These are phyloP conservation scores for Thelonectria rubi DNA, from an alignment of 2,329 filamentous ascomycete species.

Conservation along the genomic window DNA sequence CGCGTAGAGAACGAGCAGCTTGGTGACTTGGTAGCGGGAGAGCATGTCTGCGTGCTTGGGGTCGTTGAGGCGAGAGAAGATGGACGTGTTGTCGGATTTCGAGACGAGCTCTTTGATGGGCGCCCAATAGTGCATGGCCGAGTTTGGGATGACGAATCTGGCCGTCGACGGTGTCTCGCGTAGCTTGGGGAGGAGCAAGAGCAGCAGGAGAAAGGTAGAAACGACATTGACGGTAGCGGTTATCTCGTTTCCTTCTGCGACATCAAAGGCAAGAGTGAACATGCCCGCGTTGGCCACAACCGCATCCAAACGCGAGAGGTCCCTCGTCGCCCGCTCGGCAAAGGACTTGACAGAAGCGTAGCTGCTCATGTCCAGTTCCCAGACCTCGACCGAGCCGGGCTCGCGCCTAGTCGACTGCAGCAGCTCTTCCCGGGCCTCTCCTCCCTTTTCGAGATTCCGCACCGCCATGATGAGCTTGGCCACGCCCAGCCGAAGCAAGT, in stretches of 20 bases:
- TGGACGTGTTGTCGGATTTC: slow-evolving; percentile 3
- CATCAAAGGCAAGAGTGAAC: neutral
- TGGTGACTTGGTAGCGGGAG: slow-evolving; percentile 45
- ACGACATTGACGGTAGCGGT: slow-evolving; percentile 52
- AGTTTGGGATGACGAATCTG: slow-evolving; percentile 37
- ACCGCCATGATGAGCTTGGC: slow-evolving; percentile 50
- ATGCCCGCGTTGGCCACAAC: slow-evolving; percentile 56
- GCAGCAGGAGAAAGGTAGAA: slow-evolving; percentile 34
- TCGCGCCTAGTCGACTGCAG: slow-evolving; percentile 22
- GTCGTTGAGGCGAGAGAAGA: slow-evolving; percentile 46
- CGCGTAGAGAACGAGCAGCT: slow-evolving; percentile 45
- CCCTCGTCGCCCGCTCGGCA: slow-evolving; percentile 26
- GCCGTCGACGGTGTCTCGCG: slow-evolving; percentile 34
- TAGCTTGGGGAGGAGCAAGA: slow-evolving; percentile 37
- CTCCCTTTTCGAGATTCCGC: slow-evolving; percentile 50
- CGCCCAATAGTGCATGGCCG: slow-evolving; percentile 40
- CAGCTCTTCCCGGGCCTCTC: slow-evolving; percentile 50
- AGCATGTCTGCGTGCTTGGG: slow-evolving; percentile 40
- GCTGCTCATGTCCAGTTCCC: slow-evolving; percentile 56
- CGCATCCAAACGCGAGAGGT: slow-evolving; percentile 54
- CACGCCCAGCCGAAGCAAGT: slow-evolving; percentile 45
- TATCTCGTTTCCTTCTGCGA: slow-evolving; percentile 57
- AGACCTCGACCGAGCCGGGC: slow-evolving; percentile 52
- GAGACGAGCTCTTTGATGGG: slow-evolving; percentile 37
- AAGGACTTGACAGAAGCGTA: slow-evolving; percentile 58